These are phyloP conservation scores for Kwoniella heveanensis DNA, from an alignment of 768 basidiomycete genomes.

Conservation along the genomic window DNA sequence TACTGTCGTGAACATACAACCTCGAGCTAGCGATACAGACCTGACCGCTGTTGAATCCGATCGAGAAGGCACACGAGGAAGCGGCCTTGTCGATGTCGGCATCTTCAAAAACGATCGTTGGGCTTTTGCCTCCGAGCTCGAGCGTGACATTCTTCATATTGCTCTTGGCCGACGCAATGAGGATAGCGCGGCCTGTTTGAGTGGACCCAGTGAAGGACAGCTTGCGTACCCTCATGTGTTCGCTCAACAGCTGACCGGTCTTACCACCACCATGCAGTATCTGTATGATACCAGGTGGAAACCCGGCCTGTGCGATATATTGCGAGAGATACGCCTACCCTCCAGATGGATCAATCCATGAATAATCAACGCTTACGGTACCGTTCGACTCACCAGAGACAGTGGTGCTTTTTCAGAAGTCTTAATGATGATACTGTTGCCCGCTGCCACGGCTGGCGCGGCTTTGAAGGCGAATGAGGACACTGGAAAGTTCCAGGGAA, in stretches of 20 bases:
- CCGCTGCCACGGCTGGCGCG: neutral
- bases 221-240: neutral
- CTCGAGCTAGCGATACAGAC: neutral
- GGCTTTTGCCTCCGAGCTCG: neutral
- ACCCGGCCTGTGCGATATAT: neutral
- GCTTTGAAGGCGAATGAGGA: neutral
- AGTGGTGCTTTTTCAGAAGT: neutral
- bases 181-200: neutral
- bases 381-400: too few species aligned
- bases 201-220: neutral
- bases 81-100: neutral
- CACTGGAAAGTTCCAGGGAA: neutral
- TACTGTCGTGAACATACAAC: neutral
- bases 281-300: neutral
- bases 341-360: too few species aligned
- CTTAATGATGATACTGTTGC: neutral
- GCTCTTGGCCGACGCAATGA: neutral
- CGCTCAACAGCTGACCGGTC: neutral
- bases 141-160: neutral
- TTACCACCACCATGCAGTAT: neutral
- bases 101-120: neutral
- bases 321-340: neutral
- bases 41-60: neutral
- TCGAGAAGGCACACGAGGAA: neutral
- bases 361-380: too few species aligned